Evolutionary conservation across 2,329 filamentous ascomycete genomes (phyloP).

Genomic region (Cytospora piceae): DNA sequence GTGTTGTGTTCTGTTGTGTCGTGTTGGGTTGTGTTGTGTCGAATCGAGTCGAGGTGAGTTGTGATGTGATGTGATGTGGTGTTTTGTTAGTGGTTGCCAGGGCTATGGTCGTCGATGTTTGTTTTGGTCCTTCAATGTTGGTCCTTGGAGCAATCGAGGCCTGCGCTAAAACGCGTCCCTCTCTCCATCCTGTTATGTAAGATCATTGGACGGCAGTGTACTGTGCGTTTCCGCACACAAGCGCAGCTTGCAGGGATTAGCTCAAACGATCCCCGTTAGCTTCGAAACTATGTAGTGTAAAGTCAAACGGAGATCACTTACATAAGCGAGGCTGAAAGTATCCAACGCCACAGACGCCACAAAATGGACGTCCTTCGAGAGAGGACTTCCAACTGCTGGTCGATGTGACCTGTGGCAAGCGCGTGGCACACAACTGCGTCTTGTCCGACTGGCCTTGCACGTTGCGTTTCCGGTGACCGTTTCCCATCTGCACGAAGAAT

Average conservation of each 20-base stretch:
- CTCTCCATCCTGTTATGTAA: neutral
- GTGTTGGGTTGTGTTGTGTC: neutral
- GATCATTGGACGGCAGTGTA: conserved; percentile 18
- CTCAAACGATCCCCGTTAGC: neutral
- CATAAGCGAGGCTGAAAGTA: neutral
- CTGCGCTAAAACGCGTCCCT: conserved; percentile 21
- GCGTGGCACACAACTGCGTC: neutral
- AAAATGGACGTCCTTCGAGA: neutral
- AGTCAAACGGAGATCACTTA: neutral
- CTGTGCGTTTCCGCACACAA: neutral
- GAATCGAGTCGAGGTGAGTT: too few relatives aligned
- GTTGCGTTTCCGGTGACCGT: conserved; percentile 19
- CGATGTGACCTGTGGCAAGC: neutral
- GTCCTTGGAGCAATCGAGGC: neutral
- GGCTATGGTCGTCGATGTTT: conserved; percentile 18
- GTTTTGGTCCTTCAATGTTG: conserved; percentile 4
- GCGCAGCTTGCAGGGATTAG: conserved; percentile 18
- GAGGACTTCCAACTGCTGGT: conserved; percentile 4
- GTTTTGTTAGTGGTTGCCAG: conserved; percentile 15
- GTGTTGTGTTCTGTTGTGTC: conserved; percentile 2
- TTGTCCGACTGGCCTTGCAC: conserved; percentile 18
- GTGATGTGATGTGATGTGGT: conserved; percentile 4
- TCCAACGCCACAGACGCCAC: conserved; percentile 14
- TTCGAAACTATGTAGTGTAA: too few relatives aligned
- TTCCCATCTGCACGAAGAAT: conserved; percentile 13